Evolutionary conservation across 257 asterid genomes (phyloP), one percentile per base, ranked within the genome.

Genomic region (Voacanga thouarsii): DNA sequence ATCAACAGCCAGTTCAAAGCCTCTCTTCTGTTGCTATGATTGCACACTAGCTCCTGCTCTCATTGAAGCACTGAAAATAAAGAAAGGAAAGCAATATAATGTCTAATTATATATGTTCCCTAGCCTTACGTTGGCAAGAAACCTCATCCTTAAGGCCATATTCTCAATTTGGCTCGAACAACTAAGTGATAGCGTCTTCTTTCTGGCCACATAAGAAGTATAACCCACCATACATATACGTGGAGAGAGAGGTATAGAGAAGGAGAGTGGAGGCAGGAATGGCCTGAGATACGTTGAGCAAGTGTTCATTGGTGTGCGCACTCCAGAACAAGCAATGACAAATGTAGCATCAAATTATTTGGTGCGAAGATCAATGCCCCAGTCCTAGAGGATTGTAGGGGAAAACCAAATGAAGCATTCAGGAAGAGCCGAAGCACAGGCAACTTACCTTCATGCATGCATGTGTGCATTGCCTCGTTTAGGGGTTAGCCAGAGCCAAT

Each of bases 381-480:
- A 6, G 83, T 19, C 60, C 7, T 55, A 4, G 81, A 71, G 59
- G 80, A 69, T 26, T 12, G 44, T 23, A 71, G 60, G 1, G 51
- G 47, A 9, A n/a, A 8, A 12, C 39, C 5, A 53, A 68, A 51
- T 1, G 84, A 60, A 28, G 78, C 78, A 2, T 51, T 75, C n/a
- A 72, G 92, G 50, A 88, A 83, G 77, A 50, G 84, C 81, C 85
- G 87, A 66, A 91, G 96, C 80, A 15, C 84, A 68, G 90, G 81
- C 1, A 82, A 83, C 82, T 49, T 89, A 28, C 63, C 77, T 24
- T 71, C 85, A 12, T 81, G 67, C 67, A 81, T 23, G 23, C 30
- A 53, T 1, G 87, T 75, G 4, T 51, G 30, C 63, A 24, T 39
- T 68, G 80, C 39, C 57, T 59, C 55, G 12, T 86, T 80, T 86